Percentiles rank a stretch among this genome's conserved stretches.
phyloP scores from a whole-genome alignment of 1,284 basidiomycete species.

The Cerrena zonata region DNA sequence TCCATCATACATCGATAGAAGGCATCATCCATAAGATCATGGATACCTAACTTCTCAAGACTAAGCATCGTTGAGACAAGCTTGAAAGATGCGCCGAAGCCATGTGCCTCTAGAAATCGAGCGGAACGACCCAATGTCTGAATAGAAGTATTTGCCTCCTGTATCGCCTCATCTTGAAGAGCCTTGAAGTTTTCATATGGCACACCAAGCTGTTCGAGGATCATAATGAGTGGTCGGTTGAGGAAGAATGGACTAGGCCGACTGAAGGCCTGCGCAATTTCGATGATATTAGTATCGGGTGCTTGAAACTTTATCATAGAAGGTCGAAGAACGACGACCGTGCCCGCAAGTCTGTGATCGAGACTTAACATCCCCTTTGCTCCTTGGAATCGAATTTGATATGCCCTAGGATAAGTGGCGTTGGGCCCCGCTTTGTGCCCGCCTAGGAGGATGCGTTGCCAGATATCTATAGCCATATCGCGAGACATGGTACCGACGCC shows the following conservation, averaged over 20 bases:
- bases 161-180: slow-evolving; percentile 46
- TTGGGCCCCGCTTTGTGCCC: neutral
- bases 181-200: slow-evolving; percentile 42
- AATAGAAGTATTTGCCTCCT: slow-evolving; percentile 35
- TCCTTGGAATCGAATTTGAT: slow-evolving; percentile 70
- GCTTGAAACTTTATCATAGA: slow-evolving; percentile 69
- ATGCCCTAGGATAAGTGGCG: slow-evolving; percentile 8
- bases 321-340: slow-evolving; percentile 53
- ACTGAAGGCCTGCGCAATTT: slow-evolving; percentile 58
- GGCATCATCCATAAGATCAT: slow-evolving; percentile 38
- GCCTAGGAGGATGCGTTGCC: slow-evolving; percentile 38
- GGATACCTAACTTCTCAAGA: slow-evolving; percentile 28
- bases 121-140: slow-evolving; percentile 37
- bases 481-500: slow-evolving; percentile 70
- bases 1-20: slow-evolving; percentile 49
- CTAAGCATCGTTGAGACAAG: slow-evolving; percentile 29
- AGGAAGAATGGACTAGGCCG: slow-evolving; percentile 50
- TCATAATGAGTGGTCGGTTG: slow-evolving; percentile 37
- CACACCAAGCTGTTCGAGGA: slow-evolving; percentile 15
- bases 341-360: slow-evolving; percentile 45
- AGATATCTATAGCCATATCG: slow-evolving; percentile 50
- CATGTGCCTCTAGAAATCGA: slow-evolving; percentile 36
- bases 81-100: slow-evolving; percentile 33
- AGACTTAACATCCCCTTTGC: slow-evolving; percentile 68
- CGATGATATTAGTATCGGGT: slow-evolving; percentile 46